Percentiles rank a stretch among this genome's conserved stretches.
These are phyloP conservation scores for Colletotrichum viniferum DNA, from an alignment of 2,329 filamentous ascomycete species.

Conservation along the genomic window DNA sequence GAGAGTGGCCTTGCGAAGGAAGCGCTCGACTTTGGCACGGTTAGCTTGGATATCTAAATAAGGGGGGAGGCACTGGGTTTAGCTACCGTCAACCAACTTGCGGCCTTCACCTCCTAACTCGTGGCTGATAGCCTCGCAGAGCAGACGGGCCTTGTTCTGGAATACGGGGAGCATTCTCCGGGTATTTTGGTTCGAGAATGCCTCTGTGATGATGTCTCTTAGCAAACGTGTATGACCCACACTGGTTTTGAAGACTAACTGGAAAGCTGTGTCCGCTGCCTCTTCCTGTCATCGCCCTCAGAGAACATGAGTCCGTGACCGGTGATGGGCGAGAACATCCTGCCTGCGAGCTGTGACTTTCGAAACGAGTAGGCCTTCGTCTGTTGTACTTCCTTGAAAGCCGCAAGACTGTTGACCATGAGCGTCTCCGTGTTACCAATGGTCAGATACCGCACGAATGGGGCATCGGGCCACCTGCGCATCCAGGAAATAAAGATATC, in stretches of 20 bases:
- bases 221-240: background rate
- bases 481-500: slow-evolving; percentile 35
- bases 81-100: slow-evolving; percentile 30
- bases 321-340: slow-evolving; percentile 37
- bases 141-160: slow-evolving; percentile 31
- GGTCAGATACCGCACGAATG: slow-evolving; percentile 42
- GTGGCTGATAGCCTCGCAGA: slow-evolving; percentile 33
- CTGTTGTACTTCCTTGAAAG: slow-evolving; percentile 41
- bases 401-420: slow-evolving; percentile 38
- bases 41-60: background rate
- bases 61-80: background rate
- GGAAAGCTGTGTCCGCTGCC: slow-evolving; percentile 35
- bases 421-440: slow-evolving; percentile 40
- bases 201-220: slow-evolving; percentile 17
- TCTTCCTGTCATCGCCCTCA: slow-evolving; percentile 38
- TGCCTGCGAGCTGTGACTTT: slow-evolving; percentile 37
- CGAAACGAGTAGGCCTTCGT: slow-evolving; percentile 42
- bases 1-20: slow-evolving; percentile 34
- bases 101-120: slow-evolving; percentile 24
- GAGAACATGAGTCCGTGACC: slow-evolving; percentile 40
- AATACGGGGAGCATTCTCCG: slow-evolving; percentile 42
- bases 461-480: slow-evolving; percentile 33
- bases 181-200: slow-evolving; percentile 39
- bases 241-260: slow-evolving; percentile 9
- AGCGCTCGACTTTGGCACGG: slow-evolving; percentile 25